Evolutionary conservation across 2,329 filamentous ascomycete species (phyloP), one percentile per base, ranked within the genome.

Genomic region (Daldinia sp.): DNA sequence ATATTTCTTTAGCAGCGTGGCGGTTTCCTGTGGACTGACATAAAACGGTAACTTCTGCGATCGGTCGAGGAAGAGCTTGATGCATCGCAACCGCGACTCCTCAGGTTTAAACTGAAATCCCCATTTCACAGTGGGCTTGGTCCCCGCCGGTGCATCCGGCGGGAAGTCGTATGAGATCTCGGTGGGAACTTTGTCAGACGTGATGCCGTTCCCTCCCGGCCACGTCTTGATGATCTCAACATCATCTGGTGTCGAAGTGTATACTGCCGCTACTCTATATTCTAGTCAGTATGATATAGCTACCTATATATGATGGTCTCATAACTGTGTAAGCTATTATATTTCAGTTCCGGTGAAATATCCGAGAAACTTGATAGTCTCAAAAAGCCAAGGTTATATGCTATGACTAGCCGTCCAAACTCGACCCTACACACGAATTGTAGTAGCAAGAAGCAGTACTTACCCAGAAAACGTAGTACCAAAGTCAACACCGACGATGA

Each of bases 111-210:
- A 92, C 75, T 94, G 90, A 75, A 93, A 94, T 0, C 91, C 91
- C 91, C 91, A 94, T 85, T 89, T 90, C 48, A 86, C 79, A 1
- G 73, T 83, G 5, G 85, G 82, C 6, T 79, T 75, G 1, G 79
- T 73, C n/a, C 75, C 80, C 1, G 74, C 67, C 2, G 76, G 65
- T 3, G 79, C 72, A 17, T 75, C 68, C 52, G 77, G 73, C 54
- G 79, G 76, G 29, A 79, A 76, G 61, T 84, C 82, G 70, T 87
- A 87, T 67, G 90, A 89, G 55, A 94, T 89, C 75, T 94, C 91
- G 11, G 90, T 93, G 1, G 91, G 91, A 1, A 94, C 91, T 80
- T 94, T 94, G 80, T 94, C 91, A 32, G 90, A 93, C n/a, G 91
- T 93, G 77, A 94, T 92, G 71, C 90, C 90, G 73, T 94, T 93